Evolutionary conservation across 441 rosid genomes (phyloP), one percentile per base, ranked within the genome.

Genomic region (Theobroma grandiflorum): DNA sequence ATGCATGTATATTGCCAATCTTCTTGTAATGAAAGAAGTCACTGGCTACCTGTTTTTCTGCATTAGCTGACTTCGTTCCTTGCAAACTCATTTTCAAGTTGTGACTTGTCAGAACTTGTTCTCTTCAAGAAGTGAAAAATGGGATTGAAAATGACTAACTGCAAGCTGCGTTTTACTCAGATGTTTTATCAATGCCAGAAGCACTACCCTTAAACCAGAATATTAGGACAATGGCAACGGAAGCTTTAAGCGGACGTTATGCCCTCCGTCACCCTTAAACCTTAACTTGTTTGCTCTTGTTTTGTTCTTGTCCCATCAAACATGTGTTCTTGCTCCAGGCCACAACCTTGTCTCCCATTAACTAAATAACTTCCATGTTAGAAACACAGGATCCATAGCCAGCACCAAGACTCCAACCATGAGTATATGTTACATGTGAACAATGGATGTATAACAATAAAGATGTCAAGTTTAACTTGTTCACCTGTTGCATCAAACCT

Each of bases 1-100:
- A 26, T 26, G 1, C 11, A 42, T 67, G 64, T 83, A 1, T 22
- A 1, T 37, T 20, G 37, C 35, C 20, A 2, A 37, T 72, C 6
- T 72, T 45, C 57, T 4, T 33, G 18, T 45, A 77, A 26, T 11
- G 61, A 31, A 37, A 38, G 40, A 40, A 67, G 80, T 50, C 62
- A 66, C 31, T 47, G 45, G 68, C 78, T 45, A 18, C 57, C 78
- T 50, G 38, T 75, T 35, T 8, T n/a, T 62, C 38, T 37, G 7
- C 47, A 22, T 38, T n/a, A 72, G 26, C 70, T 8, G 47, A 18
- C 26, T 18, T 59, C 9, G 26, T n/a, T 26, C 26, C 61, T 55
- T 49, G n/a, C 2, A 55, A 55, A 55, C 61, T 55, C 26, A 18
- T 26, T 63, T 37, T 64, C 65, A 6, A 33, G n/a, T 35, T 63